Conservation (phyloP, 202 grass and related monocot species). For the Cymbopogon flexuosus region DNA sequence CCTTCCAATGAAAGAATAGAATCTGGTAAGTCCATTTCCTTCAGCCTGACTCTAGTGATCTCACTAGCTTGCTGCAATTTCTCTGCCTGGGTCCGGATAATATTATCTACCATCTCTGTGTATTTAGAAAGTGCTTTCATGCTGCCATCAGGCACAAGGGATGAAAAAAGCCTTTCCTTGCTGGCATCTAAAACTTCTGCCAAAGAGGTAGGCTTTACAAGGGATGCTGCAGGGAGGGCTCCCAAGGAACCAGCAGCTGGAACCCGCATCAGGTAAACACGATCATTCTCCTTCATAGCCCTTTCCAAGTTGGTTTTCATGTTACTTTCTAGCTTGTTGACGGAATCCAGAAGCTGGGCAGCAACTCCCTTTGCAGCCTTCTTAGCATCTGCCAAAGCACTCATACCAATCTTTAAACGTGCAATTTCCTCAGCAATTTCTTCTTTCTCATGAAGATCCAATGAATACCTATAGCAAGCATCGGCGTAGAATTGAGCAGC, state of each 20-base stretch:
- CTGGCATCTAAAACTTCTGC: slow-evolving; percentile 80
- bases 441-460: slow-evolving; percentile 86
- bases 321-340: slow-evolving; percentile 64
- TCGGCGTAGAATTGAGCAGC: slow-evolving; percentile 87
- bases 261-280: slow-evolving; percentile 91
- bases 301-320: slow-evolving; percentile 83
- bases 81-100: slow-evolving; percentile 83
- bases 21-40: slow-evolving; percentile 99
- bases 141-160: slow-evolving; percentile 84
- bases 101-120: slow-evolving; percentile 89
- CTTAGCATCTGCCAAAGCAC: slow-evolving; percentile 76
- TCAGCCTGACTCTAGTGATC: slow-evolving; percentile 81
- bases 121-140: slow-evolving; percentile 98
- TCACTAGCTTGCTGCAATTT: slow-evolving; percentile 97
- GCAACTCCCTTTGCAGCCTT: slow-evolving; percentile 77
- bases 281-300: slow-evolving; percentile 85
- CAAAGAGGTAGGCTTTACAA: slow-evolving; percentile 72
- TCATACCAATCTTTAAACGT: slow-evolving; percentile 73
- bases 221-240: slow-evolving; percentile 63
- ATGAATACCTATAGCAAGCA: slow-evolving; percentile 76
- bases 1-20: slow-evolving; percentile 93
- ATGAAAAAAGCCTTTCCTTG: slow-evolving; percentile 88
- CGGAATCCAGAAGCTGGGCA: slow-evolving; percentile 60
- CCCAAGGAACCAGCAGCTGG: slow-evolving; percentile 67
- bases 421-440: slow-evolving; percentile 92